Conservation (phyloP, 2,329 filamentous ascomycete species). For the Hyphodiscus sp. region DNA sequence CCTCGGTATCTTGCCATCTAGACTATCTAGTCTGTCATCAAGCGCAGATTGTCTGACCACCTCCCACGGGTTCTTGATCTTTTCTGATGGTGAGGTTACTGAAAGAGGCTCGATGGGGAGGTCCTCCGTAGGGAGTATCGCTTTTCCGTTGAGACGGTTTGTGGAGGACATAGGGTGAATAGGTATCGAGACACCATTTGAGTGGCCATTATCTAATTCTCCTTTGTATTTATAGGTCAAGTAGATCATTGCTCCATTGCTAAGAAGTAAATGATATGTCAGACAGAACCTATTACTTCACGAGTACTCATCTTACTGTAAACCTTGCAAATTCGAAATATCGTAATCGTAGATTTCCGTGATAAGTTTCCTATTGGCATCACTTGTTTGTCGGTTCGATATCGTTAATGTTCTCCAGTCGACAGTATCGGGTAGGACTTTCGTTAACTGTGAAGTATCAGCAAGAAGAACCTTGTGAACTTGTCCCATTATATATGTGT, state of each 20-base stretch:
- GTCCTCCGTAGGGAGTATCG: conserved; percentile 63
- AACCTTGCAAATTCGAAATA: conserved; percentile 50
- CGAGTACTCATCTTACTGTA: conserved; percentile 39
- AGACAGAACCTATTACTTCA: neutral
- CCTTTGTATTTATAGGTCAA: conserved; percentile 66
- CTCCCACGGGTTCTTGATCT: conserved; percentile 89
- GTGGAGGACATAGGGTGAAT: conserved; percentile 36
- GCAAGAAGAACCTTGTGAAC: neutral
- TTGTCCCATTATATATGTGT: conserved; percentile 3
- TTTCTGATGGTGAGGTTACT: conserved; percentile 47
- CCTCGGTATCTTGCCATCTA: conserved; percentile 82
- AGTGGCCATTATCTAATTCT: conserved; percentile 36
- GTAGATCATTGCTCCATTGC: conserved; percentile 88
- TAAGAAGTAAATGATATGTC: conserved; percentile 30
- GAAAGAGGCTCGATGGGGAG: conserved; percentile 54
- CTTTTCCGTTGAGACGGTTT: conserved; percentile 72
- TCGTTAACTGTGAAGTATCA: conserved; percentile 42
- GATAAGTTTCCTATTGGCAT: conserved; percentile 30
- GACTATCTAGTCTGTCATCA: conserved; percentile 79
- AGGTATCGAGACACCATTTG: conserved; percentile 31
- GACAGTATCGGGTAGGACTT: conserved; percentile 55
- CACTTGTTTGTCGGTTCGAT: conserved; percentile 56
- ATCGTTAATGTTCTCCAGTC: conserved; percentile 53
- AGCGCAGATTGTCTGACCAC: conserved; percentile 79
- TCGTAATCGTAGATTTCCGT: too few species aligned